Evolutionary conservation across 192 early-diverging fungal species (phyloP).

Genomic region (Funneliformis mosseae): DNA sequence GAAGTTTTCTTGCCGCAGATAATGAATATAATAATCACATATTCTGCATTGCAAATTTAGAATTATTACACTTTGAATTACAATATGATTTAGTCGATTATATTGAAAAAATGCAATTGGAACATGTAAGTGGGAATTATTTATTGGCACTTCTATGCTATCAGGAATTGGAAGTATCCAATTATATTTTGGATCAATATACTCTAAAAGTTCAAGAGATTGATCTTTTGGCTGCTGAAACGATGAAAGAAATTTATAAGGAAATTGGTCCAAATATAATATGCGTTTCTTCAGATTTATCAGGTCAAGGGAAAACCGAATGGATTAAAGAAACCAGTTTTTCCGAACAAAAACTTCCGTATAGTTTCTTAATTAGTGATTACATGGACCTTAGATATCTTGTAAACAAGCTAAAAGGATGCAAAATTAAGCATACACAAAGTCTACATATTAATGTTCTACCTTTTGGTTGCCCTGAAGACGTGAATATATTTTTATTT

Average conservation of each 20-base stretch:
- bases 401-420: slow-evolving; percentile 18
- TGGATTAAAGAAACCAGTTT: slow-evolving; percentile 11
- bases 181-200: slow-evolving; percentile 33
- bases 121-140: background rate
- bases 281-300: slow-evolving; percentile 33
- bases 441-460: slow-evolving; percentile 16
- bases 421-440: background rate
- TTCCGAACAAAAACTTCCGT: background rate
- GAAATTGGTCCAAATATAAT: slow-evolving; percentile 28
- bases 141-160: slow-evolving; percentile 25
- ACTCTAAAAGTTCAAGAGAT: background rate
- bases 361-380: slow-evolving; percentile 22
- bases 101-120: slow-evolving; percentile 4
- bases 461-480: background rate
- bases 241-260: slow-evolving; percentile 6
- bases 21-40: slow-evolving; percentile 22
- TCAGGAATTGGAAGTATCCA: slow-evolving; percentile 9
- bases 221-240: background rate
- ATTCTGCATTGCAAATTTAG: slow-evolving; percentile 37
- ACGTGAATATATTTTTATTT: slow-evolving; percentile 22
- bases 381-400: slow-evolving; percentile 14
- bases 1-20: slow-evolving; percentile 29
- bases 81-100: slow-evolving; percentile 32
- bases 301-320: slow-evolving; percentile 34
- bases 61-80: slow-evolving; percentile 28